phyloP scores from a whole-genome alignment of 164 flowering plant species.

The Annona squamosa region DNA sequence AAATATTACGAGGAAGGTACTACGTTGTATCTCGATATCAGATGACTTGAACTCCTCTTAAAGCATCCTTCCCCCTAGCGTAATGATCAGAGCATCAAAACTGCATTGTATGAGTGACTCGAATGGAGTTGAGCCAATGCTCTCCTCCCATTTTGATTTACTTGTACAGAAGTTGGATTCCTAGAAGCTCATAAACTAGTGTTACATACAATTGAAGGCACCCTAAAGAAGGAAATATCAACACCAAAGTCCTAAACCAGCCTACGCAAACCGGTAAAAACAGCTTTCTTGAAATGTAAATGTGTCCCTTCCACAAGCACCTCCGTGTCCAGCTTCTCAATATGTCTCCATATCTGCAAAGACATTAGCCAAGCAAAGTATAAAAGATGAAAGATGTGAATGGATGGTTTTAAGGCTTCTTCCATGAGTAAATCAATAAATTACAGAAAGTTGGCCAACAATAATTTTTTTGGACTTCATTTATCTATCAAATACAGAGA shows the following conservation, averaged over 20 bases:
- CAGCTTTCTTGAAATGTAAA: conserved; percentile 60
- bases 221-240: not conserved
- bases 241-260: not conserved
- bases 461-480: too few species aligned
- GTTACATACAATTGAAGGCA: not conserved
- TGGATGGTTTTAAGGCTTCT: not conserved
- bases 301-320: conserved; percentile 54
- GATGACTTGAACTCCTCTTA: too few species aligned
- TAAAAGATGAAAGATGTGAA: not conserved
- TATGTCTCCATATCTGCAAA: conserved; percentile 77
- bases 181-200: conserved; percentile 1
- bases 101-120: too few species aligned
- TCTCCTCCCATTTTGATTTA: conserved; percentile 2
- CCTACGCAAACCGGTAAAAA: conserved; percentile 65
- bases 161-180: not conserved
- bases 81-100: too few species aligned
- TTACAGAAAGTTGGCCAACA: not conserved
- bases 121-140: too few species aligned
- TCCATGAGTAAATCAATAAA: not conserved
- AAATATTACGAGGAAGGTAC: too few species aligned
- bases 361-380: not conserved
- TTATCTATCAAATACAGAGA: not conserved
- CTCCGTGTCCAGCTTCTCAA: conserved; percentile 74
- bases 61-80: too few species aligned
- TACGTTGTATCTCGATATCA: too few species aligned